Conservation (phyloP, 1,284 basidiomycete genomes). For the Gomphus sp. region DNA sequence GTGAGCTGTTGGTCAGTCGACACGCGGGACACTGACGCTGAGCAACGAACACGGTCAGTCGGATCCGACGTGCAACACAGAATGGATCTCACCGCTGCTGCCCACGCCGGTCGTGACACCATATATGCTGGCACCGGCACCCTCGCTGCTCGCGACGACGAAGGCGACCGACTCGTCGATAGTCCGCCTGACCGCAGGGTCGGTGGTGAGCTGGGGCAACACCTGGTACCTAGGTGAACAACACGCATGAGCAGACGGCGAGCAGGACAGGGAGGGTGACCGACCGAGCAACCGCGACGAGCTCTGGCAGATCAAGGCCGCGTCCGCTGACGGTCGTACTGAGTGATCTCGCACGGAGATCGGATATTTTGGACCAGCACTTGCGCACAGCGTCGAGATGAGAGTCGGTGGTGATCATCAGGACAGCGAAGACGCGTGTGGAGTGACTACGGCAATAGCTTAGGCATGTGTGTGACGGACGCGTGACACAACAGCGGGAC, state of each 20-base stretch:
- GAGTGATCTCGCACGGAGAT: background rate
- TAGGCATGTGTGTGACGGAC: too few relatives aligned
- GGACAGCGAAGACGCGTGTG: too few relatives aligned
- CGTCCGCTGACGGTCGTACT: background rate
- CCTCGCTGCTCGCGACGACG: background rate
- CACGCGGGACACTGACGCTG: too few relatives aligned
- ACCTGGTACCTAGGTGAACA: background rate
- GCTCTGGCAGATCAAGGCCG: background rate
- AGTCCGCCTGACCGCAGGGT: background rate
- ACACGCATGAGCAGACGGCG: background rate
- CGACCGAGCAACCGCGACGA: background rate
- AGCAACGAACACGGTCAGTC: too few relatives aligned
- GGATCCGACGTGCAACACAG: too few relatives aligned
- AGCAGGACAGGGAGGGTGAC: background rate
- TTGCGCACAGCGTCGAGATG: background rate
- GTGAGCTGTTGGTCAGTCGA: background rate
- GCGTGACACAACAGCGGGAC: too few relatives aligned
- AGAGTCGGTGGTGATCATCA: background rate
- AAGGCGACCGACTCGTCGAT: background rate
- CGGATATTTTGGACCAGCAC: background rate
- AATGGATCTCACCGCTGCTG: conserved; percentile 46
- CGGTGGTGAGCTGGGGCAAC: background rate
- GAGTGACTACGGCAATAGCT: too few relatives aligned
- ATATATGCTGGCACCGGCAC: conserved; percentile 46
- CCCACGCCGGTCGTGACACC: conserved; percentile 81